phyloP scores from a whole-genome alignment of 2,329 filamentous ascomycete genomes.

The Xylariaceae sp. region DNA sequence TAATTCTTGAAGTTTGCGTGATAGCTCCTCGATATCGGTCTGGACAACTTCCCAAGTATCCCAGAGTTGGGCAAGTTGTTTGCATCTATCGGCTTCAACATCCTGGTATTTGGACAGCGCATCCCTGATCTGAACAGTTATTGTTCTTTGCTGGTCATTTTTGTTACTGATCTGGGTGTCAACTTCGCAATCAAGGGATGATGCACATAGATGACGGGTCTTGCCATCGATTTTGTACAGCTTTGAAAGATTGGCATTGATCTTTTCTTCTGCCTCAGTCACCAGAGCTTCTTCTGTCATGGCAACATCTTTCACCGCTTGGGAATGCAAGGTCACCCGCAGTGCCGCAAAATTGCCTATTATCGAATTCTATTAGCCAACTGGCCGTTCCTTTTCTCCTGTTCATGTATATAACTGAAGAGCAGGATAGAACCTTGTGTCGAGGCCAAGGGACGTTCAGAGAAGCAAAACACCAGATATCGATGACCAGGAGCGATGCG shows the following conservation, averaged over 20 bases:
- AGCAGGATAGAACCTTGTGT: not conserved
- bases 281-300: constrained; percentile 17
- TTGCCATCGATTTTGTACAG: constrained; percentile 13
- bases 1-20: constrained; percentile 5
- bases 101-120: constrained; percentile 18
- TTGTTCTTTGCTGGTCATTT: constrained; percentile 16
- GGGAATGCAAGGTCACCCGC: constrained; percentile 27
- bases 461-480: not conserved
- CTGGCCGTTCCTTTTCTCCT: not conserved
- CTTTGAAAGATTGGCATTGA: constrained; percentile 20
- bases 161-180: constrained; percentile 20
- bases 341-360: constrained; percentile 26
- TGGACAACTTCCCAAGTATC: constrained; percentile 24
- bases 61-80: constrained; percentile 26
- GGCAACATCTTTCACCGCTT: constrained; percentile 21
- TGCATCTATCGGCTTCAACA: constrained; percentile 10
- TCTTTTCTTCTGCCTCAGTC: constrained; percentile 12
- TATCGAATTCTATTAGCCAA: constrained; percentile 4
- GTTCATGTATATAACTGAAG: not conserved
- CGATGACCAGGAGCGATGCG: not conserved
- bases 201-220: constrained; percentile 15
- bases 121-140: constrained; percentile 11
- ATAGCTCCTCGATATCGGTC: constrained; percentile 23
- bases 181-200: constrained; percentile 21
- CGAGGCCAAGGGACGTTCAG: not conserved